phyloP scores from a whole-genome alignment of 2,329 filamentous ascomycete species.

The Colletotrichum brevisporum region DNA sequence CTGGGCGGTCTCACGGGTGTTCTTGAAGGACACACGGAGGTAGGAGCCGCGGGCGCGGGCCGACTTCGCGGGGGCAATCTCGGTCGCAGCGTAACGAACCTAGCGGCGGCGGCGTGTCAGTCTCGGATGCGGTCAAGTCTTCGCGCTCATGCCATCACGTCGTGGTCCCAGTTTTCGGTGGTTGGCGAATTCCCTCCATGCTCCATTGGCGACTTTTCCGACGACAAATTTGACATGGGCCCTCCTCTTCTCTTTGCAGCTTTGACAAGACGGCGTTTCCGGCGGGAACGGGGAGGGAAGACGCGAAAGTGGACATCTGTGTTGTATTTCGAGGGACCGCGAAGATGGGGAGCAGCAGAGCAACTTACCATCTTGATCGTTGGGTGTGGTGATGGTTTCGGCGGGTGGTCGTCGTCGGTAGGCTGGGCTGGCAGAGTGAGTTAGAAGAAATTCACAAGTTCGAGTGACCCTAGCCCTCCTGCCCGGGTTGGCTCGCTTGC shows the following conservation, averaged over 20 bases:
- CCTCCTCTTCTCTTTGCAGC: constrained; percentile 8
- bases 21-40: constrained; percentile 99
- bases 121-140: constrained; percentile 17
- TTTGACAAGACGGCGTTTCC: neutral
- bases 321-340: constrained; percentile 4
- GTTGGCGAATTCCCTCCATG: constrained; percentile 18
- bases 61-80: constrained; percentile 91
- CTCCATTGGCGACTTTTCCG: neutral
- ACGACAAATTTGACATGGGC: constrained; percentile 16
- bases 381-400: constrained; percentile 68
- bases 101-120: constrained; percentile 54
- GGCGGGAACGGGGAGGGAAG: too few species aligned
- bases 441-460: constrained; percentile 62
- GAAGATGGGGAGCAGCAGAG: constrained; percentile 43
- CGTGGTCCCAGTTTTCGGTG: neutral
- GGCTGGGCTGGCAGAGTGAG: constrained; percentile 48
- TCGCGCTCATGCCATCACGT: neutral
- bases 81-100: constrained; percentile 96
- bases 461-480: constrained; percentile 53
- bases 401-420: constrained; percentile 52
- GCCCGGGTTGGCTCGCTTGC: constrained; percentile 62
- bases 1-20: constrained; percentile 99
- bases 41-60: constrained; percentile 98
- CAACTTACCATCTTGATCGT: constrained; percentile 71
- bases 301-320: too few species aligned